Conservation (phyloP, 208 protist species). For the Acanthamoeba sp. region DNA sequence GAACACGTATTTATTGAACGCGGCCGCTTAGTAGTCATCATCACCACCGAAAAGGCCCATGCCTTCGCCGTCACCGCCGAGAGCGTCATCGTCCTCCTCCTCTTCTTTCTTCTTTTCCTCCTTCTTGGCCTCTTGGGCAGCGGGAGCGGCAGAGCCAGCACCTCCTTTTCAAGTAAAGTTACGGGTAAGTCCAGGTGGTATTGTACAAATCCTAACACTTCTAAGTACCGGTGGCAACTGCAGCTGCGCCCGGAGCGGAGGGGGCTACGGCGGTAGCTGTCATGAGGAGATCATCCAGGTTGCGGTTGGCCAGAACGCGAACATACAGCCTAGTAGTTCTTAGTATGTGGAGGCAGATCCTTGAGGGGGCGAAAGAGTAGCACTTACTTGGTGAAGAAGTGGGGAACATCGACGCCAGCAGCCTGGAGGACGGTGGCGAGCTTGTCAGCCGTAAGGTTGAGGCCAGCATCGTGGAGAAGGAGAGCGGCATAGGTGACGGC, state of each 20-base stretch:
- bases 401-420: slow-evolving; percentile 10
- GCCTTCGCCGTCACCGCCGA: slow-evolving; percentile 21
- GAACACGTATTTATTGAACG: neutral
- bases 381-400: slow-evolving; percentile 38
- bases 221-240: neutral
- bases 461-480: slow-evolving; percentile 32
- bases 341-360: too few relatives aligned
- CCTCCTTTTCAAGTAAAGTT: too few relatives aligned
- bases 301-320: slow-evolving; percentile 3
- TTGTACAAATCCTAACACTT: too few relatives aligned
- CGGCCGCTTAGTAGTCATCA: slow-evolving; percentile 17
- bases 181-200: too few relatives aligned
- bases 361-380: too few relatives aligned
- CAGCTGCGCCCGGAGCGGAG: neutral
- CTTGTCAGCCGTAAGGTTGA: slow-evolving; percentile 20
- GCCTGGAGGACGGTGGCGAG: neutral
- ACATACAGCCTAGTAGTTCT: neutral
- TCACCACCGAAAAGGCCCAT: slow-evolving; percentile 48
- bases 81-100: slow-evolving; percentile 43
- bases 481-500: slow-evolving; percentile 24
- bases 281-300: slow-evolving; percentile 8
- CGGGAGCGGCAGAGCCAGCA: neutral
- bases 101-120: slow-evolving; percentile 29
- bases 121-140: neutral
- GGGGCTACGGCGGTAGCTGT: neutral